Evolutionary conservation across 2,329 filamentous ascomycete genomes (phyloP).

Genomic region (Fusarium coffeatum): DNA sequence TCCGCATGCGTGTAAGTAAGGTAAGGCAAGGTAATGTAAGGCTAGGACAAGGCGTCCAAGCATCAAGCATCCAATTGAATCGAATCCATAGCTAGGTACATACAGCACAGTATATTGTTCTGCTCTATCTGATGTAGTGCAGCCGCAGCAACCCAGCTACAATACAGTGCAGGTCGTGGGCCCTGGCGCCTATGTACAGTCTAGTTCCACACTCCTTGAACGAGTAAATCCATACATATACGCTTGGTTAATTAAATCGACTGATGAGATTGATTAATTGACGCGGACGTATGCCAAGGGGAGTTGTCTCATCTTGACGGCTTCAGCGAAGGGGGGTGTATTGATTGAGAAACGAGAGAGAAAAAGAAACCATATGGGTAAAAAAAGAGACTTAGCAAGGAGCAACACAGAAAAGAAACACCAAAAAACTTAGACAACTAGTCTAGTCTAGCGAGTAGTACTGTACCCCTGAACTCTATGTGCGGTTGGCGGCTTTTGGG

Average conservation of each 20-base stretch:
- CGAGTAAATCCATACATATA: neutral
- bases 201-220: constrained; percentile 23
- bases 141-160: constrained; percentile 5
- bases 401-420: constrained; percentile 8
- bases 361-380: neutral
- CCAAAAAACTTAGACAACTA: constrained; percentile 9
- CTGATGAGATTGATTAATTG: constrained; percentile 34
- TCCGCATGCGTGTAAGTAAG: constrained; percentile 11
- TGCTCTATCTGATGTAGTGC: constrained; percentile 11
- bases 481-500: constrained; percentile 24
- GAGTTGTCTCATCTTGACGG: constrained; percentile 45
- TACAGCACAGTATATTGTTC: constrained; percentile 5
- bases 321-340: constrained; percentile 28
- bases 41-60: constrained; percentile 34
- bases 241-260: neutral
- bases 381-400: neutral
- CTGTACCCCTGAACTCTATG: neutral
- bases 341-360: constrained; percentile 18
- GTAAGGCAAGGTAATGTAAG: constrained; percentile 34
- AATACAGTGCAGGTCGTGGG: constrained; percentile 9
- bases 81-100: neutral
- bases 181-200: constrained; percentile 1
- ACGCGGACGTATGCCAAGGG: constrained; percentile 42
- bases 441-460: constrained; percentile 1
- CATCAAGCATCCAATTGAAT: constrained; percentile 2